Evolutionary conservation across 306 rosid species (phyloP), one percentile per base, ranked within the genome.

Genomic region (Prunus dulcis): DNA sequence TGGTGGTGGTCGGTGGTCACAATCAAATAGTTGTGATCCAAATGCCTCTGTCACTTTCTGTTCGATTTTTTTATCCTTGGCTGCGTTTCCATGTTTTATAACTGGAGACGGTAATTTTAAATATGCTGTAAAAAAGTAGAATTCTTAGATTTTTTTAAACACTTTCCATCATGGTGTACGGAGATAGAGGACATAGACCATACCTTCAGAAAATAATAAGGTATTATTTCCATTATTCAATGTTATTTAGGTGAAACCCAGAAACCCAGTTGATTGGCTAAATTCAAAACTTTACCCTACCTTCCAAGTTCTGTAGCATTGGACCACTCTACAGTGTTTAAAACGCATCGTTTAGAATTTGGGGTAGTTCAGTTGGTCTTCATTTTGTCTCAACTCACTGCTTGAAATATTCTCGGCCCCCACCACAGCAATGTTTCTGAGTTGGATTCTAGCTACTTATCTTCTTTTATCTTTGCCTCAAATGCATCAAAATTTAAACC

Each of bases 1-100:
- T 84, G 85, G 43, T 84, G 84, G 81, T 75, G 84, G 76, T 76
- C 82, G 76, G 74, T 43, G 57, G 85, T 87, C 85, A 64, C 82
- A 65, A 75, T 80, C 88, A 80, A 61, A 74, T 75, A 55, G 69
- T 73, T 73, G 77, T 60, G 43, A 43, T 17, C 20, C 45, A 68
- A 30, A 45, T 64, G 46, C 53, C 43, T 27, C 27, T 69, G 52
- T 20, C 66, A 34, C 53, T n/a, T 11, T 69, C 15, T 13, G 53
- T 69, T 49, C 61, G 3, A 69, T 50, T 32, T 32, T 69, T 69
- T 30, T 50, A 28, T 3, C 12, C 18, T 50, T 12, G 27, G 45
- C 57, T 69, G 61, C 60, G 12, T 28, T 27, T 10, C 47, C 47
- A 27, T 6, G n/a, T 67, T 22, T 67, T 13, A 19, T 11, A 3